Base-by-base conservation (phyloP, 2,329 filamentous ascomycete species). In the Cercospora citrullina region DNA sequence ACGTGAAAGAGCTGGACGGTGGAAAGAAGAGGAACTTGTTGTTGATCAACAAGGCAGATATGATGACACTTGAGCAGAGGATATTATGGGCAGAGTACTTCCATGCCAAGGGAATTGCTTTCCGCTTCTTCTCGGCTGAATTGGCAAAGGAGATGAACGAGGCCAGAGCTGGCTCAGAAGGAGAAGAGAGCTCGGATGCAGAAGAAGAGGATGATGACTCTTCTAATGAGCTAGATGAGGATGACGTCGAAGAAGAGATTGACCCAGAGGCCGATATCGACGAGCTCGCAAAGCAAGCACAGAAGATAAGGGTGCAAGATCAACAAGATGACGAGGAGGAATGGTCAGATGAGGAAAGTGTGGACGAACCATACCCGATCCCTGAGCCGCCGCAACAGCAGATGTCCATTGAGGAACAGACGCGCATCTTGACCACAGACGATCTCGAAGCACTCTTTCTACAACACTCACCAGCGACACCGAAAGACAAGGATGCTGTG, bases 21-120 rank as follows among this genome's bases (percentile, higher is more conserved):
- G 72, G 72, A 45, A 81, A 89, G 1, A 90, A 88, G 78, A 98
- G 93, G 78, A 99, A 98, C 79, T 77, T 99, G 76, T 80, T 99
- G 65, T 84, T 99, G 65, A 94, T 99, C 77, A 99, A 99, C 85
- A 99, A 99, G 85, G 94, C 95, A 57, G 95, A 99, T 81, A 97
- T 99, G 95, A 94, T 99, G 92, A 96, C 94, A 1, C 80, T 89
- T 59, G 88, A 88, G 75, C 96, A 99, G 82, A 86, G 95, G 72
- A 86, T 86, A 72, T 84, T 86, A 0, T 99, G 95, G 95, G 94
- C 94, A 3, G 87, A 91, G 73, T 93, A 97, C 77, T 92, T 99
- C 73, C 90, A 90, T 73, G 84, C 89, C 73, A 88, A 91, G 28
- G 88, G 89, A 30, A 96, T 99, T 76, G 88, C 91, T 64, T 99